These are phyloP conservation scores for Shiraia bambusicola DNA, from an alignment of 2,329 filamentous ascomycete species.

Conservation along the genomic window DNA sequence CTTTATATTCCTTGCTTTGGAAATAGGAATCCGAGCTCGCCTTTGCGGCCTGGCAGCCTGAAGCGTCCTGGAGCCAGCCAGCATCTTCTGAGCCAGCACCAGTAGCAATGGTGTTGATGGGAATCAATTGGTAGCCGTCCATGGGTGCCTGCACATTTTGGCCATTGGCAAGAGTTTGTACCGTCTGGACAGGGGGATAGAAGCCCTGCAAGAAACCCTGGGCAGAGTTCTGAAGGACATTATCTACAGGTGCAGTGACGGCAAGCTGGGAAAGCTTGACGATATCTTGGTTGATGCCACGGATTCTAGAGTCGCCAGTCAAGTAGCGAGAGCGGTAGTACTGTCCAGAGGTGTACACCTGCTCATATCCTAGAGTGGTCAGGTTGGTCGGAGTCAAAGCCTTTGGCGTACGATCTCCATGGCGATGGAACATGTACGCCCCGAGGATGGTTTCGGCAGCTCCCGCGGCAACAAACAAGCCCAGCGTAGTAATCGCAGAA, in stretches of 20 bases:
- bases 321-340: slow-evolving; percentile 81
- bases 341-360: slow-evolving; percentile 70
- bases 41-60: slow-evolving; percentile 57
- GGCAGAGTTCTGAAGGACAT: slow-evolving; percentile 78
- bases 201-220: slow-evolving; percentile 80
- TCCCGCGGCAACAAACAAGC: slow-evolving; percentile 28
- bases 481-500: slow-evolving; percentile 25
- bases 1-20: slow-evolving; percentile 52
- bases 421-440: slow-evolving; percentile 83
- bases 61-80: slow-evolving; percentile 61
- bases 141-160: slow-evolving; percentile 67
- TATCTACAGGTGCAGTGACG: slow-evolving; percentile 71
- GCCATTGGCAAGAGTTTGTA: slow-evolving; percentile 71
- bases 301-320: slow-evolving; percentile 61
- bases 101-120: slow-evolving; percentile 63
- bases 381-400: slow-evolving; percentile 68
- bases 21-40: slow-evolving; percentile 63
- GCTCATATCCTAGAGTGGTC: slow-evolving; percentile 75
- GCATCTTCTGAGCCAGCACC: slow-evolving; percentile 61
- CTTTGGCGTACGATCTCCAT: slow-evolving; percentile 87
- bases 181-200: slow-evolving; percentile 69
- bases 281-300: slow-evolving; percentile 64
- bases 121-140: slow-evolving; percentile 81
- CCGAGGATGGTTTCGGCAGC: slow-evolving; percentile 71
- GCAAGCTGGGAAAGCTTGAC: slow-evolving; percentile 71